Base-by-base conservation (phyloP, 1,139 yeast species). In the Geotrichum candidum region DNA sequence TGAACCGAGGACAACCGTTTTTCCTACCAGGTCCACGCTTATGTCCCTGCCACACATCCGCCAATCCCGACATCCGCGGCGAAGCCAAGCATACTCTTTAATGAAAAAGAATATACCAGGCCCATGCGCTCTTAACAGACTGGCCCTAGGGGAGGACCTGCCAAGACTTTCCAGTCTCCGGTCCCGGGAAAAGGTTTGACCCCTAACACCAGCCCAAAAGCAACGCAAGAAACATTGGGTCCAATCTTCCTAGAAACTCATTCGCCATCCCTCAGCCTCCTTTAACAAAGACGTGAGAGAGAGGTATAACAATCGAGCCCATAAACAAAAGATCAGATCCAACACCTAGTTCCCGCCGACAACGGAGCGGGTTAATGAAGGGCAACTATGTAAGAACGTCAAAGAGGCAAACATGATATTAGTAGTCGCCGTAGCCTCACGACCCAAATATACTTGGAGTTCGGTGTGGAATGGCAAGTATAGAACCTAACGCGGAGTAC, bases 1-100 rank as follows among this genome's bases (percentile, higher is more conserved):
- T 35, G 41, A 29, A 48, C 58, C 54, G 58, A 56, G 54, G 38
- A 54, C 51, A 50, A 22, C 11, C 58, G 54, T 31, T 50, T 50
- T 50, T 54, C 23, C 58, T 55, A 18, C 58, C 25, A 55, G 53
- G 58, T 18, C 31, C 27, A 53, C 58, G 54, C 41, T 22, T 33
- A 52, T 52, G 22, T 7, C 41, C 54, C 25, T 52, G 18, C 23
- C 22, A 5, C 13, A 9, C 54, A 23, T 52, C 54, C 35, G 31
- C 25, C 54, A n/a, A 29, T 31, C 25, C 22, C 10, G 25, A 11
- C 55, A 29, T 35, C 41, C 41, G 41, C 41, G 41, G 15, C 41
- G 11, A 35, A 35, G 41, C 41, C 15, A 13, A 13, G 41, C 41
- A 35, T 11, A 35, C 41, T 11, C 11, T 6, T 6, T 6, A 35